These are phyloP conservation scores for Ambrosiella beaveri DNA, from an alignment of 2,329 filamentous ascomycete genomes.

Conservation along the genomic window DNA sequence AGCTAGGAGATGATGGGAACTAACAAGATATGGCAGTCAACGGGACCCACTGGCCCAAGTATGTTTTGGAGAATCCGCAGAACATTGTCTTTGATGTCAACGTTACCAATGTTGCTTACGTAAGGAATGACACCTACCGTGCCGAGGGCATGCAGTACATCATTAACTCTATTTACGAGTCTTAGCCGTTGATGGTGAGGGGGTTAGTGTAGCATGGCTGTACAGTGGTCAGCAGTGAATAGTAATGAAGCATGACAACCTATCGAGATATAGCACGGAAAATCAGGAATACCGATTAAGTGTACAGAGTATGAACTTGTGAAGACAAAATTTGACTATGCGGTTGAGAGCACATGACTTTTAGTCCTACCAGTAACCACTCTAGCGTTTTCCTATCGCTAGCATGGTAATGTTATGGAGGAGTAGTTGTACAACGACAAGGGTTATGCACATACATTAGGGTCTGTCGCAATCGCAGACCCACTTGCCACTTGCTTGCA, in stretches of 20 bases:
- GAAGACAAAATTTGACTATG: too few relatives aligned
- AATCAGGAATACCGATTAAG: too few relatives aligned
- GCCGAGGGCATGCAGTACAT: conserved; percentile 25
- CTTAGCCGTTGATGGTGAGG: background rate
- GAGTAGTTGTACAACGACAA: background rate
- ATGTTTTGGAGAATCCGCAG: conserved; percentile 23
- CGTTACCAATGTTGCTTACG: conserved; percentile 22
- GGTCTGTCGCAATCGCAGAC: background rate
- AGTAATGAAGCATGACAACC: background rate
- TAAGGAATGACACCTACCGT: conserved; percentile 29
- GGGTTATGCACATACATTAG: background rate
- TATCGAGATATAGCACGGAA: too few relatives aligned
- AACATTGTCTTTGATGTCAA: conserved; percentile 35
- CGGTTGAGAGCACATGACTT: too few relatives aligned
- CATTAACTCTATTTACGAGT: conserved; percentile 13
- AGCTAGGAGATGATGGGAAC: too few relatives aligned
- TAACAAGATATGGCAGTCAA: background rate
- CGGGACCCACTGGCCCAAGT: conserved; percentile 25
- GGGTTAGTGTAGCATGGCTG: background rate
- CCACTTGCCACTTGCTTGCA: background rate
- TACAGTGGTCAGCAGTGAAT: background rate
- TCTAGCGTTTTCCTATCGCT: too few relatives aligned
- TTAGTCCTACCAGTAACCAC: too few relatives aligned
- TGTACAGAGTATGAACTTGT: too few relatives aligned
- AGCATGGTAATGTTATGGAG: background rate